phyloP scores from a whole-genome alignment of 2,329 filamentous ascomycete genomes.

The Fusarium chuoi region DNA sequence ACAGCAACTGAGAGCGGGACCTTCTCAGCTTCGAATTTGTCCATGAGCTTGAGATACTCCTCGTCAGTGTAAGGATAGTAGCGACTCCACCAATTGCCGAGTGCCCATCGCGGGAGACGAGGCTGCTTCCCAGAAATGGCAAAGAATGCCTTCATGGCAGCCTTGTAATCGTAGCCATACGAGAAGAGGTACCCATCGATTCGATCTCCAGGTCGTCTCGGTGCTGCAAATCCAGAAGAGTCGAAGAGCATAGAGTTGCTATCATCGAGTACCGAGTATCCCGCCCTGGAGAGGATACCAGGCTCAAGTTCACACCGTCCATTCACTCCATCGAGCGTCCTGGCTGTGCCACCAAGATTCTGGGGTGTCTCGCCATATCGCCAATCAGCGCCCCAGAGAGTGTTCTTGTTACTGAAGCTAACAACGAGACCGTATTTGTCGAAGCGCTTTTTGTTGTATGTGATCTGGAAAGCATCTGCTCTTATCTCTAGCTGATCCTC shows the following conservation, averaged over 20 bases:
- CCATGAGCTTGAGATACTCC: conserved; percentile 68
- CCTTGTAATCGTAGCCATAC: conserved; percentile 67
- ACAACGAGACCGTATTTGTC: conserved; percentile 60
- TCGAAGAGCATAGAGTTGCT: conserved; percentile 67
- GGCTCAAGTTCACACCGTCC: conserved; percentile 60
- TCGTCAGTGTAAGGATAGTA: conserved; percentile 67
- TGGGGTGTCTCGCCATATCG: conserved; percentile 58
- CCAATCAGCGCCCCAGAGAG: conserved; percentile 51
- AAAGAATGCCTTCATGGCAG: conserved; percentile 65
- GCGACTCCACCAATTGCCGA: conserved; percentile 74
- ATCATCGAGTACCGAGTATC: conserved; percentile 65
- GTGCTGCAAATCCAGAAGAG: conserved; percentile 61
- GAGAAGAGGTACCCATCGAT: conserved; percentile 69
- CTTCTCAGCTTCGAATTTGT: conserved; percentile 60
- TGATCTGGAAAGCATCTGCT: conserved; percentile 64
- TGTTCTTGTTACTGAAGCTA: conserved; percentile 54
- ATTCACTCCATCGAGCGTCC: conserved; percentile 65
- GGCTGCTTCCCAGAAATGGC: conserved; percentile 66
- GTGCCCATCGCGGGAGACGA: conserved; percentile 64
- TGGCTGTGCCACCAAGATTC: conserved; percentile 59
- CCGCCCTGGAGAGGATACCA: conserved; percentile 62
- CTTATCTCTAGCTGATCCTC: conserved; percentile 63
- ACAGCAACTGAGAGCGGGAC: conserved; percentile 70
- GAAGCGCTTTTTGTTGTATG: conserved; percentile 68
- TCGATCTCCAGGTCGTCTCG: conserved; percentile 57